Base-by-base conservation (phyloP, 176 grass and related monocot genomes). In the Lolium multiflorum region DNA sequence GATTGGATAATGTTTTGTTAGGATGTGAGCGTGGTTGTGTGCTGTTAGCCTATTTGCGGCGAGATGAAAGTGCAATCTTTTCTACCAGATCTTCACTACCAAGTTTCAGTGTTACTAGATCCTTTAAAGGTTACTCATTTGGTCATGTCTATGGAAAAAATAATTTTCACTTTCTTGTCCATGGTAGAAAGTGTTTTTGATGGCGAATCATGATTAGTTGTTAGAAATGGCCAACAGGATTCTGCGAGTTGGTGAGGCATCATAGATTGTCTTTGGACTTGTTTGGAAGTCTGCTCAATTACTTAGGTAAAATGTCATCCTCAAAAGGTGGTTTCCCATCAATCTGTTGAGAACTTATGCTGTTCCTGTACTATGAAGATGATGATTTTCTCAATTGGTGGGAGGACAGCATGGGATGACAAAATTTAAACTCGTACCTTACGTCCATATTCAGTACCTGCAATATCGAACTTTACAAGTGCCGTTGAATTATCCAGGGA, bases 281-380 rank as follows among this genome's bases (percentile, higher is more conserved):
- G 61, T 76, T 82, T 81, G 52, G 74, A 80, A 61, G 77, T 84
- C 64, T 81, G 70, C 79, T 87, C n/a, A 81, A 81, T 69, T 87
- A 81, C 61, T 71, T 88, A 91, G 86, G 77, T 91, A 77, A 79
- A 58, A 46, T 82, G 86, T 91, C 86, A 21, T 85, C 80, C 76
- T 91, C 77, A 77, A 6, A 54, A 56, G 71, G 71, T 85, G 52
- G 86, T 81, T 85, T 88, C 44, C 37, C 61, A 77, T 85, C 60
- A 9, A 63, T 35, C 71, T 77, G 58, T 70, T 81, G 35, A 81
- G 81, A 76, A 58, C 58, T 75, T 77, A 71, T 76, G 58, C 51
- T 84, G 41, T 76, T 66, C 61, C 58, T 20, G 9, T 81, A 77
- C 16, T 91, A 91, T 55, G 61, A 84, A 76, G 70, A 77, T 55